phyloP scores from a whole-genome alignment of 1,284 basidiomycete genomes.

The Marasmius sp. region DNA sequence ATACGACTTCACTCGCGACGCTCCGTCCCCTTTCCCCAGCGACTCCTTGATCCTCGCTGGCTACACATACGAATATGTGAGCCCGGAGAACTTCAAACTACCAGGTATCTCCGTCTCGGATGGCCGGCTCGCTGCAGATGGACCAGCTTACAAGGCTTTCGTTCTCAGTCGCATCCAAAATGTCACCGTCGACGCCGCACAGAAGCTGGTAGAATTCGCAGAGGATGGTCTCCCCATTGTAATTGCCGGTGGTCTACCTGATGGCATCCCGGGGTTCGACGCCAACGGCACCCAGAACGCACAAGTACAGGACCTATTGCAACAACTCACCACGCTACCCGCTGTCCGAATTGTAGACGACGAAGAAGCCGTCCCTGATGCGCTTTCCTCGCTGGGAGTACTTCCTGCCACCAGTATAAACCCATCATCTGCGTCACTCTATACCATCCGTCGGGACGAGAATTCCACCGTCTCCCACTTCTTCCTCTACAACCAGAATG shows the following conservation, averaged over 20 bases:
- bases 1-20: conserved; percentile 10
- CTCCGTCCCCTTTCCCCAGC: conserved; percentile 13
- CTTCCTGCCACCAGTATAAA: conserved; percentile 13
- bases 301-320: conserved; percentile 15
- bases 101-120: conserved; percentile 16
- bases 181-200: conserved; percentile 17
- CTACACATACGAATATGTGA: conserved; percentile 20
- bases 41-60: conserved; percentile 13
- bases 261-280: conserved; percentile 18
- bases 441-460: conserved; percentile 11
- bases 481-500: conserved; percentile 15
- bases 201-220: conserved; percentile 12
- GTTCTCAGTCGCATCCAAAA: conserved; percentile 14
- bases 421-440: conserved; percentile 10
- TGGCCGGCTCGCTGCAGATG: conserved; percentile 13
- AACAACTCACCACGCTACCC: conserved; percentile 10
- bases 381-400: conserved; percentile 13
- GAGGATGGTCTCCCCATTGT: conserved; percentile 14
- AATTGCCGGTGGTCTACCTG: conserved; percentile 13
- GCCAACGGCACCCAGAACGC: conserved; percentile 9
- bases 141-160: conserved; percentile 20
- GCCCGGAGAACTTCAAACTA: conserved; percentile 19
- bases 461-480: conserved; percentile 8
- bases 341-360: conserved; percentile 11
- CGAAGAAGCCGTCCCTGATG: conserved; percentile 12